Conservation (phyloP, 495 filamentous ascomycete species). For the Penicillium nucicola region DNA sequence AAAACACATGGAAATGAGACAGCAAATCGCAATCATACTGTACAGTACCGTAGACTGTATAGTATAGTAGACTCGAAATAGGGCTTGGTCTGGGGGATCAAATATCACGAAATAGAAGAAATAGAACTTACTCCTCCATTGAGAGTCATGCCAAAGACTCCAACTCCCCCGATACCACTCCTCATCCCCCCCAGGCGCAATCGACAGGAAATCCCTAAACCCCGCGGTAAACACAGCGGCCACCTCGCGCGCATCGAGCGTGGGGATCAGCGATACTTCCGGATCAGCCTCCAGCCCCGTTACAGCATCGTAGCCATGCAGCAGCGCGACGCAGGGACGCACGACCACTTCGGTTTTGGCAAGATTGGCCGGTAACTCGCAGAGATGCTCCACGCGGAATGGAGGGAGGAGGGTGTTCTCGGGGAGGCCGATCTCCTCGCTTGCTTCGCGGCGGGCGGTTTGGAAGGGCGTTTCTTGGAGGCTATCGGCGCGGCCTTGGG, state of each 20-base stretch:
- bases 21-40: too few relatives aligned
- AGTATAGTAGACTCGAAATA: too few relatives aligned
- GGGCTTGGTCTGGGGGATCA: too few relatives aligned
- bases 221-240: constrained; percentile 87
- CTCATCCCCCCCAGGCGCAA: constrained; percentile 28
- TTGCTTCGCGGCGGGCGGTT: constrained; percentile 83
- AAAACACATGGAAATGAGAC: constrained; percentile 4
- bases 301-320: constrained; percentile 56
- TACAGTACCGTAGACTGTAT: too few relatives aligned
- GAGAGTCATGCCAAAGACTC: constrained; percentile 62
- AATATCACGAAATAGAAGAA: too few relatives aligned
- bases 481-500: constrained; percentile 48
- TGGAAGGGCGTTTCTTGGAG: constrained; percentile 55
- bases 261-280: constrained; percentile 71
- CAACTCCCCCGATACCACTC: constrained; percentile 55
- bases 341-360: constrained; percentile 80
- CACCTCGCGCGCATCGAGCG: constrained; percentile 80
- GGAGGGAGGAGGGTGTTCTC: constrained; percentile 67
- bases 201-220: constrained; percentile 66
- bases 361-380: constrained; percentile 74
- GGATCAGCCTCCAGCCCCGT: constrained; percentile 44
- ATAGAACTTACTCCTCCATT: constrained; percentile 52
- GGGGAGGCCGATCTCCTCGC: constrained; percentile 87
- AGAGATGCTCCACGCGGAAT: constrained; percentile 80
- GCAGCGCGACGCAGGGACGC: constrained; percentile 78